These are phyloP conservation scores for Epichloe baconii DNA, from an alignment of 2,329 filamentous ascomycete genomes.

Conservation along the genomic window DNA sequence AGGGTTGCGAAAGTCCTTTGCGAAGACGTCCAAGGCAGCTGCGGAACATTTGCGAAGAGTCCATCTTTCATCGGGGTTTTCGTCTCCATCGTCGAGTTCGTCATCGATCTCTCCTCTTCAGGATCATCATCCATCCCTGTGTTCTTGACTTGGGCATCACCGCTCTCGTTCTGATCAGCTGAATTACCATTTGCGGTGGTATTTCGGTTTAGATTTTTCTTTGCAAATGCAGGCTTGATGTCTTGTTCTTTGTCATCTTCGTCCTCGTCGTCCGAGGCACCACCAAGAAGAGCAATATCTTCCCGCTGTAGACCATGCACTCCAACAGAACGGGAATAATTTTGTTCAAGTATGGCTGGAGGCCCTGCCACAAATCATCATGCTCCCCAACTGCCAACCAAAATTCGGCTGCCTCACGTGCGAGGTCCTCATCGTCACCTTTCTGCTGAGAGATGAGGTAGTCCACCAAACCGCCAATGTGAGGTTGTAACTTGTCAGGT, in stretches of 20 bases:
- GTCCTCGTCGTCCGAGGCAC: conserved; percentile 79
- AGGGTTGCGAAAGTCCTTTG: conserved; percentile 72
- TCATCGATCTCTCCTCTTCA: conserved; percentile 81
- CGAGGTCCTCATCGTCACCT: conserved; percentile 76
- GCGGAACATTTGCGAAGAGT: conserved; percentile 95
- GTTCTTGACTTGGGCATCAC: conserved; percentile 40
- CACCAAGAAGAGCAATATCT: conserved; percentile 74
- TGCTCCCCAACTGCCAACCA: conserved; percentile 93
- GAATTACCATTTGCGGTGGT: conserved; percentile 39
- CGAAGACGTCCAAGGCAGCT: conserved; percentile 86
- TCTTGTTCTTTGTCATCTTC: conserved; percentile 83
- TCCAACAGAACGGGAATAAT: conserved; percentile 85
- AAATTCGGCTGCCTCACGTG: conserved; percentile 91
- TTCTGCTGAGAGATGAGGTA: conserved; percentile 88
- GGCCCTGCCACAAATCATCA: conserved; percentile 58
- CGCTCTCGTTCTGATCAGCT: neutral
- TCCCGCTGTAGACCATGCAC: conserved; percentile 97
- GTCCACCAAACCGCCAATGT: conserved; percentile 77
- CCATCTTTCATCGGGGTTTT: conserved; percentile 86
- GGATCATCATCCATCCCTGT: conserved; percentile 56
- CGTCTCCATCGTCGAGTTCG: conserved; percentile 57
- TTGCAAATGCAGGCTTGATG: conserved; percentile 85
- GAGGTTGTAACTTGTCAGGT: conserved; percentile 79
- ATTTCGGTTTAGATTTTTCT: conserved; percentile 45
- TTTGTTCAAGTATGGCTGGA: conserved; percentile 66